phyloP scores from a whole-genome alignment of 2,329 filamentous ascomycete genomes.

The Neocucurbitaria cava region DNA sequence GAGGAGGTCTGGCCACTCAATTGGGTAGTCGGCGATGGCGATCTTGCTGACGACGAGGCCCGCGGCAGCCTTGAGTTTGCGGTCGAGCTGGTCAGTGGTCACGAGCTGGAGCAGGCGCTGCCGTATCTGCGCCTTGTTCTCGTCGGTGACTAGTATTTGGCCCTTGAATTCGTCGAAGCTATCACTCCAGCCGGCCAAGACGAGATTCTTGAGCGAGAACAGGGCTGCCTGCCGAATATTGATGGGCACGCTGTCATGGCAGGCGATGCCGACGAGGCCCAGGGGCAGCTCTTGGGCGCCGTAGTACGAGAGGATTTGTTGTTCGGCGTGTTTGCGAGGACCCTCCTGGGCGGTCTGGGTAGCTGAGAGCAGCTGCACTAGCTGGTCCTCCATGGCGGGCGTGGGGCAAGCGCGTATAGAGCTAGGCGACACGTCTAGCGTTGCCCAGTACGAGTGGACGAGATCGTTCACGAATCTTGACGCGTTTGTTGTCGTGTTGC shows the following conservation, averaged over 20 bases:
- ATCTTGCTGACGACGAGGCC: conserved; percentile 94
- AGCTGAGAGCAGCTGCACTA: conserved; percentile 85
- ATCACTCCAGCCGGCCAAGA: conserved; percentile 82
- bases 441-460: conserved; percentile 23
- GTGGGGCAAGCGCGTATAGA: conserved; percentile 33
- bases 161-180: conserved; percentile 75
- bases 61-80: conserved; percentile 87
- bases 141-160: conserved; percentile 72
- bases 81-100: conserved; percentile 74
- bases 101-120: conserved; percentile 78
- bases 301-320: conserved; percentile 76
- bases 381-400: conserved; percentile 81
- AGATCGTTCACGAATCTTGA: conserved; percentile 14
- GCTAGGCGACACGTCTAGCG: conserved; percentile 39
- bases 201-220: conserved; percentile 79
- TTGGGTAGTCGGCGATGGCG: conserved; percentile 89
- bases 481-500: conserved; percentile 31
- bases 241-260: conserved; percentile 74
- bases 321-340: conserved; percentile 84
- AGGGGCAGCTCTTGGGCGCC: conserved; percentile 74
- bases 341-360: conserved; percentile 80
- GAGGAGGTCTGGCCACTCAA: conserved; percentile 90
- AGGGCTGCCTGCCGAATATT: conserved; percentile 84
- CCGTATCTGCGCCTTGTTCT: conserved; percentile 76
- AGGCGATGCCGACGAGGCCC: conserved; percentile 80